phyloP scores from a whole-genome alignment of 352 stramenopile genomes.

The Phytopythium kandeliae region DNA sequence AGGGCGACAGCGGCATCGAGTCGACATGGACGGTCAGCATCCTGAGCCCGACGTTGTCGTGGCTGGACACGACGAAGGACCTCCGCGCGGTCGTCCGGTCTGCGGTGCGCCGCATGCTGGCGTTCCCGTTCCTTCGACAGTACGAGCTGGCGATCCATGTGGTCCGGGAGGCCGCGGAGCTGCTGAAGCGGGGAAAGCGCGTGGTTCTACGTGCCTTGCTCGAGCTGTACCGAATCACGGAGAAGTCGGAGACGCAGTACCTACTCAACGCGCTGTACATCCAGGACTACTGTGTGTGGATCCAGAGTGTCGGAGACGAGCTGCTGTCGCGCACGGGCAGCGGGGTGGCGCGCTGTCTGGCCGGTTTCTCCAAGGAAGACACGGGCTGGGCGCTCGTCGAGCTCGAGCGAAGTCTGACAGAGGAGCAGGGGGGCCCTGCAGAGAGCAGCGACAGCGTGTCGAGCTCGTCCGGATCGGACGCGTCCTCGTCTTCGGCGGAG shows the following conservation, averaged over 20 bases:
- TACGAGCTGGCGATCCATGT: constrained; percentile 81
- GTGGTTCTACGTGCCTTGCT: constrained; percentile 89
- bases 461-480: constrained; percentile 13
- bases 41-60: constrained; percentile 92
- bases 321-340: constrained; percentile 28
- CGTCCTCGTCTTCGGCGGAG: constrained; percentile 16
- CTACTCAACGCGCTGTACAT: constrained; percentile 95
- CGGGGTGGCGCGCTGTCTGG: constrained; percentile 21
- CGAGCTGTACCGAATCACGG: constrained; percentile 87
- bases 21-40: constrained; percentile 96
- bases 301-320: constrained; percentile 62
- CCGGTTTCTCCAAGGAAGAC: constrained; percentile 54
- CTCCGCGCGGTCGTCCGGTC: constrained; percentile 57
- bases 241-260: constrained; percentile 96
- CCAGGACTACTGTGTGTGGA: constrained; percentile 90
- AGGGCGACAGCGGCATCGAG: constrained; percentile 95
- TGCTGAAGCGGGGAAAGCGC: constrained; percentile 86
- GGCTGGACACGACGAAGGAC: constrained; percentile 85
- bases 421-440: constrained; percentile 19
- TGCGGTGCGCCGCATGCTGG: constrained; percentile 87
- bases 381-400: constrained; percentile 75
- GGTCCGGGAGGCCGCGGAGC: constrained; percentile 75
- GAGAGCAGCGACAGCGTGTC: constrained; percentile 14
- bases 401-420: constrained; percentile 54
- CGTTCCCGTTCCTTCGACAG: constrained; percentile 95